These are phyloP conservation scores for Artemisia tridentata DNA, from an alignment of 129 eudicot genomes.

Conservation along the genomic window DNA sequence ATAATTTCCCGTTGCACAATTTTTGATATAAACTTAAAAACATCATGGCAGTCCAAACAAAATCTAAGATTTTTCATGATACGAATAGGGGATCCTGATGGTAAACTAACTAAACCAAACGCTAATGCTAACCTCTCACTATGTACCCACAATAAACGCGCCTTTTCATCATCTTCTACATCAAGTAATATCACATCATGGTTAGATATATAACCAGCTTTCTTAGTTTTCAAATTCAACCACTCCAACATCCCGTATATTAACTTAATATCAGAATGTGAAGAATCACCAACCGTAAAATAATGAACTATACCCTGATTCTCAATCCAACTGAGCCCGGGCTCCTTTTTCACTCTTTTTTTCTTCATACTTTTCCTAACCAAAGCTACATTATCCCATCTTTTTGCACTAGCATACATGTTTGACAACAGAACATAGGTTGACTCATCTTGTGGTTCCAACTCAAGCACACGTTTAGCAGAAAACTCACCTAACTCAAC, in stretches of 20 bases:
- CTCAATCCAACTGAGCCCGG: conserved; percentile 82
- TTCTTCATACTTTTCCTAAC: conserved; percentile 74
- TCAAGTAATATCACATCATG: conserved; percentile 63
- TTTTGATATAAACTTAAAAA: conserved; percentile 58
- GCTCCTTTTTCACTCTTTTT: conserved; percentile 70
- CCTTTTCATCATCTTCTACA: conserved; percentile 81
- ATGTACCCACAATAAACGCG: conserved; percentile 63
- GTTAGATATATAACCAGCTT: conserved; percentile 53
- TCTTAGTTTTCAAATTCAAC: conserved; percentile 47
- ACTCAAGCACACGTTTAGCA: conserved; percentile 58
- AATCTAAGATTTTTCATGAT: conserved; percentile 81
- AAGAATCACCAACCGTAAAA: conserved; percentile 67
- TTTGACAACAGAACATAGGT: conserved; percentile 60
- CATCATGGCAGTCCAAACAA: conserved; percentile 73
- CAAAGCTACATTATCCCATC: conserved; percentile 72
- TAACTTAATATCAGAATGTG: conserved; percentile 54
- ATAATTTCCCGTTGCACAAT: conserved; percentile 63
- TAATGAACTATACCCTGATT: conserved; percentile 63
- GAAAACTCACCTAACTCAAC: conserved; percentile 59
- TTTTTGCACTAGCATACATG: conserved; percentile 57
- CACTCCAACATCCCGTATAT: conserved; percentile 74
- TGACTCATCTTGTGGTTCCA: conserved; percentile 77
- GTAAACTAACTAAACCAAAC: conserved; percentile 54
- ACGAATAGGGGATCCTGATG: conserved; percentile 56
- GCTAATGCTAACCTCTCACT: conserved; percentile 81